Evolutionary conservation across 768 basidiomycete genomes (phyloP).

Genomic region (Trametes cingulata): DNA sequence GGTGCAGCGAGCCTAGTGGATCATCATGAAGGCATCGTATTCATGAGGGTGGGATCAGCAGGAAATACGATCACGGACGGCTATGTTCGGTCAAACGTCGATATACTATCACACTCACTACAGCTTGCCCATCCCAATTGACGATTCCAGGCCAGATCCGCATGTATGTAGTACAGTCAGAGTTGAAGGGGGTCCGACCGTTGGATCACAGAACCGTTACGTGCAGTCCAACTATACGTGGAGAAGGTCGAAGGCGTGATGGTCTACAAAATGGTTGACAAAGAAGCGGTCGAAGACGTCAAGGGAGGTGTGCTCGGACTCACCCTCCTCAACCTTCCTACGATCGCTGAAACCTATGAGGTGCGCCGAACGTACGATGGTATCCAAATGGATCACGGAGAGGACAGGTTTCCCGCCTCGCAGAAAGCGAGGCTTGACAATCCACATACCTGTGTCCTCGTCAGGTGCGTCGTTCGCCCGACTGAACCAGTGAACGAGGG

Average conservation of each 20-base stretch:
- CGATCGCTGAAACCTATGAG: constrained; percentile 21
- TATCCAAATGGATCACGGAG: neutral
- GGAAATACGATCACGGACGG: too few species aligned
- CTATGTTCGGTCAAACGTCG: too few species aligned
- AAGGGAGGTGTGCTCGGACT: neutral
- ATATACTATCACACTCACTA: too few species aligned
- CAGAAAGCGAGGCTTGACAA: constrained; percentile 18
- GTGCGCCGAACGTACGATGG: constrained; percentile 32
- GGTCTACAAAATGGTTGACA: constrained; percentile 19
- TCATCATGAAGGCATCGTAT: too few species aligned
- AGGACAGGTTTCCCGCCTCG: neutral
- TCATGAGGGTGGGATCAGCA: too few species aligned
- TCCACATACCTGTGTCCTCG: constrained; percentile 32
- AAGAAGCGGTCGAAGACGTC: constrained; percentile 10
- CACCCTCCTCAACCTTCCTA: neutral
- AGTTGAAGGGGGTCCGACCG: too few species aligned
- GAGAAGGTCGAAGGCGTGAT: constrained; percentile 11
- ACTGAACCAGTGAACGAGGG: constrained; percentile 1
- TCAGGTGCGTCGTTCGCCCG: constrained; percentile 19
- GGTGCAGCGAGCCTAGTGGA: too few species aligned
- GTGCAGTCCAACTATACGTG: too few species aligned
- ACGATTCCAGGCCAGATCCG: too few species aligned
- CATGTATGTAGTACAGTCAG: too few species aligned
- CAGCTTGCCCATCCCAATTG: too few species aligned
- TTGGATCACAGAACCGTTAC: too few species aligned